Base-by-base conservation (phyloP, 805 yeast species). In the Alloascoidea hylecoeti region DNA sequence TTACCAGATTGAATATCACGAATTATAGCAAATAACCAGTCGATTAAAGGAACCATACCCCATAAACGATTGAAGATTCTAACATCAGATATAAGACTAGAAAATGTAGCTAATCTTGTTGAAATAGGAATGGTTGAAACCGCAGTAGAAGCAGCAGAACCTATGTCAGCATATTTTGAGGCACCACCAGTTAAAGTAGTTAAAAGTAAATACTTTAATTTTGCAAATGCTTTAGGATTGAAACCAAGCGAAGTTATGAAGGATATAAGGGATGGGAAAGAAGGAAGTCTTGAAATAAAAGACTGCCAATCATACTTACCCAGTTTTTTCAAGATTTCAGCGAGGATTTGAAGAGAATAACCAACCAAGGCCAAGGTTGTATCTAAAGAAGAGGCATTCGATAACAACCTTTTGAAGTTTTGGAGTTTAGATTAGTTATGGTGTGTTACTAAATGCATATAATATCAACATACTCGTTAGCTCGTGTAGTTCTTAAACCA, bases 31-130 rank as follows among this genome's bases (percentile, higher is more conserved):
- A 18, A 54, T 44, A 1, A 57, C 64, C 64, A 61, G 34, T 52
- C 49, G 3, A 58, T 35, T 17, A 59, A 45, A 9, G 54, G 55
- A 15, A 62, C 44, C 9, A 63, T 46, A 12, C 56, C 55, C 52
- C 60, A 54, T 27, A 63, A 46, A 5, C 67, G 57, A 39, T 49
- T 45, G 41, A 60, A 56, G 33, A 53, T 61, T 16, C 67, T 52
- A 16, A 54, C 45, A 35, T 57, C 63, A 14, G 58, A 51, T 37
- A 48, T 50, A 37, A 50, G 48, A 19, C 42, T 23, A 23, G 30
- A 45, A 18, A 3, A 35, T 27, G 18, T 23, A n/a, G 13, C 30
- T 9, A 23, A n/a, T 9, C 30, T 23, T 23, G 9, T 9, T 9
- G 9, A n/a, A 23, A 23, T n/a, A 23, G 30, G 30, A 23, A 23